Conservation (phyloP, 2,329 filamentous ascomycete genomes). For the Rutstroemia sp. region DNA sequence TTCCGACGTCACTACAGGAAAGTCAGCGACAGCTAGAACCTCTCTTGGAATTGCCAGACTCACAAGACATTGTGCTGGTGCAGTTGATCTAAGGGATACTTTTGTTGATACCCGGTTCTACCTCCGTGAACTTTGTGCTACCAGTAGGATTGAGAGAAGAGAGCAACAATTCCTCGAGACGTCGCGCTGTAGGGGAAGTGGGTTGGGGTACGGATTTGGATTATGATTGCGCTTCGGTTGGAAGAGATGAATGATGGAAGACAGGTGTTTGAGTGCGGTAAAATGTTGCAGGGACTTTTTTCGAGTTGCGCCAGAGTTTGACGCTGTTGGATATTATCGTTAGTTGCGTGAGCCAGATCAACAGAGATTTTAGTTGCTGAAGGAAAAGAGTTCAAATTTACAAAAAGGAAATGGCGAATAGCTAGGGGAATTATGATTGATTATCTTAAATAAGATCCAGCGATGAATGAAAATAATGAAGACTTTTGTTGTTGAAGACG, state of each 20-base stretch:
- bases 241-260: not conserved
- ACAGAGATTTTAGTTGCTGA: too few relatives aligned
- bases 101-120: not conserved
- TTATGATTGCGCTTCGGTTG: too few relatives aligned
- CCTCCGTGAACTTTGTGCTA: constrained; percentile 1
- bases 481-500: too few relatives aligned
- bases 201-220: not conserved
- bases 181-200: not conserved
- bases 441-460: too few relatives aligned
- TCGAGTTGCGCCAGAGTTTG: too few relatives aligned
- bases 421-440: too few relatives aligned
- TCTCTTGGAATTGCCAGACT: not conserved
- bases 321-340: too few relatives aligned
- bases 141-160: not conserved
- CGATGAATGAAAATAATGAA: too few relatives aligned
- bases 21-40: constrained; percentile 7
- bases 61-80: constrained; percentile 19
- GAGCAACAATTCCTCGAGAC: not conserved
- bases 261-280: not conserved
- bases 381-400: too few relatives aligned
- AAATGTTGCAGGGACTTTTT: too few relatives aligned
- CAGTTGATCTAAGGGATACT: not conserved
- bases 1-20: constrained; percentile 22
- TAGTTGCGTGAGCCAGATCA: too few relatives aligned
- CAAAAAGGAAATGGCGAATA: too few relatives aligned